Conservation (phyloP, 495 filamentous ascomycete genomes). For the Opeltia flavorubescens region DNA sequence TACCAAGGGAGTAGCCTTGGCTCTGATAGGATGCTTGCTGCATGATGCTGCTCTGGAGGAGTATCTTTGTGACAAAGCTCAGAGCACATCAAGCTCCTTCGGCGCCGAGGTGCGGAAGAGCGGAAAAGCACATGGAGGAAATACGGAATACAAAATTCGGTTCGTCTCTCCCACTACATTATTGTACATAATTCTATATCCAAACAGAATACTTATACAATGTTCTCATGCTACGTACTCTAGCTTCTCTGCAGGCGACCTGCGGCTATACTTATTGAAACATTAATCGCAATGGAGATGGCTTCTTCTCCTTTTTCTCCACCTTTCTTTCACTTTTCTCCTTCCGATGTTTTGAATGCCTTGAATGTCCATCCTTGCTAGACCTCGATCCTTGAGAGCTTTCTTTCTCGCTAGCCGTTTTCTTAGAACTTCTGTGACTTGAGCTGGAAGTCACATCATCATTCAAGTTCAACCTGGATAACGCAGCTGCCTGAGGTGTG, state of each 20-base stretch:
- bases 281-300: slow-evolving; percentile 16
- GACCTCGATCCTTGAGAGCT: slow-evolving; percentile 12
- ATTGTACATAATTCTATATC: too few relatives aligned
- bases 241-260: too few relatives aligned
- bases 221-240: neutral
- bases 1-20: too few relatives aligned
- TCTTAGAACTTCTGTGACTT: slow-evolving; percentile 8
- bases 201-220: neutral
- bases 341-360: slow-evolving; percentile 19
- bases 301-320: slow-evolving; percentile 15
- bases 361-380: slow-evolving; percentile 12
- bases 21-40: too few relatives aligned
- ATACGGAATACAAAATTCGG: too few relatives aligned
- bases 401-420: slow-evolving; percentile 3
- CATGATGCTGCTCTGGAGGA: too few relatives aligned
- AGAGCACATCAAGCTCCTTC: too few relatives aligned
- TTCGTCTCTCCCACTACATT: too few relatives aligned
- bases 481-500: slow-evolving; percentile 56
- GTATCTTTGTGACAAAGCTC: too few relatives aligned
- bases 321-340: slow-evolving; percentile 7
- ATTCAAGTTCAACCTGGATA: slow-evolving; percentile 36
- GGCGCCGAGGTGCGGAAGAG: too few relatives aligned
- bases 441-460: slow-evolving; percentile 17
- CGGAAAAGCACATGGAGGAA: too few relatives aligned
- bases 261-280: slow-evolving; percentile 6